These are phyloP conservation scores for Ormosia semicastrata DNA, from an alignment of 306 rosid genomes.

Conservation along the genomic window DNA sequence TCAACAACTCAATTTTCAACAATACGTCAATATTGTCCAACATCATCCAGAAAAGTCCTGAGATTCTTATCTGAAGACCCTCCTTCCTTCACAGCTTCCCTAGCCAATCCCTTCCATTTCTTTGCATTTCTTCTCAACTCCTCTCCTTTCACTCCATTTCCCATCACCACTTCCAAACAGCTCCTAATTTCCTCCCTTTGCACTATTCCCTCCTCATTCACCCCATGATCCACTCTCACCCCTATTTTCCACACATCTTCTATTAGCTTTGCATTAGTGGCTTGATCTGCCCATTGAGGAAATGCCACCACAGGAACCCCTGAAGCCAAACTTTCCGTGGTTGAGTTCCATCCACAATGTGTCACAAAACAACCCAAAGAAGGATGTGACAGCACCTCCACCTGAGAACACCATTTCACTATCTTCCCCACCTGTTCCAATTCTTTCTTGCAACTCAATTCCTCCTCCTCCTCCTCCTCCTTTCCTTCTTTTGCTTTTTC, in stretches of 20 bases:
- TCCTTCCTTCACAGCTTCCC: conserved; percentile 37
- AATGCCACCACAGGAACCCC: conserved; percentile 57
- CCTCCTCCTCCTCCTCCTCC: not conserved
- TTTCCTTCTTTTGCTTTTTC: not conserved
- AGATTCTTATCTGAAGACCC: conserved; percentile 42
- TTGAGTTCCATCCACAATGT: conserved; percentile 68
- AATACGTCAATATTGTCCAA: not conserved
- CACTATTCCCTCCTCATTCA: conserved; percentile 36
- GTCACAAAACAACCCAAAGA: conserved; percentile 52
- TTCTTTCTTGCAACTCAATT: conserved; percentile 23
- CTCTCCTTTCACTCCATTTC: conserved; percentile 29
- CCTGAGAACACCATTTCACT: conserved; percentile 57
- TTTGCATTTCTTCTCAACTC: conserved; percentile 38
- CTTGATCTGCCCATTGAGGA: conserved; percentile 58
- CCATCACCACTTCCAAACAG: conserved; percentile 55
- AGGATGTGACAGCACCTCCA: conserved; percentile 48
- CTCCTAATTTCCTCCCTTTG: conserved; percentile 38
- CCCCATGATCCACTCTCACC: conserved; percentile 31
- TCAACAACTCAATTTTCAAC: not conserved
- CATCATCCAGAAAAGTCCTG: conserved; percentile 1
- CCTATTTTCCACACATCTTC: conserved; percentile 50
- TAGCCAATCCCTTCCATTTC: conserved; percentile 45
- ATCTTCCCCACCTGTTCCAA: conserved; percentile 41
- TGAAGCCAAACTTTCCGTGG: conserved; percentile 36
- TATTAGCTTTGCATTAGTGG: conserved; percentile 49